Base-by-base conservation (phyloP, 306 rosid species). In the Senna tora region DNA sequence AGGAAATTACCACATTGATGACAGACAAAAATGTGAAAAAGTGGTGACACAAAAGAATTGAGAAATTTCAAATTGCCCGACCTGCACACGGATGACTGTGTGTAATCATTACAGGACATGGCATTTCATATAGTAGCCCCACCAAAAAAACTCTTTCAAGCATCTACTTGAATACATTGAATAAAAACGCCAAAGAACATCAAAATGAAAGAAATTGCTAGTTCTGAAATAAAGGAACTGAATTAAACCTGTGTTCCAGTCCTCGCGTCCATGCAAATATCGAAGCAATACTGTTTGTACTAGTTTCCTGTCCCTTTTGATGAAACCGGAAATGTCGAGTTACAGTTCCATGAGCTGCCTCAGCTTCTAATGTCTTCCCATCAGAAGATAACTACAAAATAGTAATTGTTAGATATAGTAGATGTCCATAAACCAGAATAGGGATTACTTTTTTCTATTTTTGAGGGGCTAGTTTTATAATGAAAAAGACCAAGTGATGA, bases 271-370 rank as follows among this genome's bases (percentile, higher is more conserved):
- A 95, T 7, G 99, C 99, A 87, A 89, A 95, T 79, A 95, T 89
- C 32, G 97, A 95, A 66, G 99, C 99, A 82, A 95, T 95, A 74
- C 97, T 95, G 80, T 95, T 95, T 52, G 99, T 95, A 69, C 97
- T 95, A 65, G 99, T 95, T 85, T 95, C 97, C 79, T 86, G 96
- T 75, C 97, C 97, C 80, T 84, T 91, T 66, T 95, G 92, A 78
- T 95, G 89, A 67, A 95, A 62, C 72, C 97, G 90, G 77, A 85
- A 95, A 86, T 95, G 99, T 36, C 97, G 84, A 34, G 96, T 91
- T 43, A 95, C 99, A 74, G 99, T 95, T 83, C 99, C 99, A 84
- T 95, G 99, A 76, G 99, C 97, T 42, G 99, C 99, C 87, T 95
- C 97, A 19, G 97, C 93, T 84, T 95, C 97, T 75, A 95, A 49